Evolutionary conservation across 2,329 filamentous ascomycete species (phyloP).

Genomic region (Aureobasidium sp.): DNA sequence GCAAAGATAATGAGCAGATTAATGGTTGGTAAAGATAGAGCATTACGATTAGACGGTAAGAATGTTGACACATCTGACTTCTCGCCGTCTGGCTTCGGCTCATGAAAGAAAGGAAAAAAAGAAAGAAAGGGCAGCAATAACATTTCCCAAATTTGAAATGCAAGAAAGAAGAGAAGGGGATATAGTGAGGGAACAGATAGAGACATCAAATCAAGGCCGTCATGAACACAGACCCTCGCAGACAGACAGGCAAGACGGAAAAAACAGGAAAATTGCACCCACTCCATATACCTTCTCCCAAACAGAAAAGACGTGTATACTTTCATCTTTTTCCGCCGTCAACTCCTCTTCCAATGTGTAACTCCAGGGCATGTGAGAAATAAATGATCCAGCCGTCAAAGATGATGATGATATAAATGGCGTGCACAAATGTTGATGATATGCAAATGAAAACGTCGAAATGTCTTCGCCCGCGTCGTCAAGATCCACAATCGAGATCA

Average conservation of each 20-base stretch:
- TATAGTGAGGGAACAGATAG: background rate
- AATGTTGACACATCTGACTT: slow-evolving; percentile 3
- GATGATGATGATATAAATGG: background rate
- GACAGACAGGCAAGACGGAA: background rate
- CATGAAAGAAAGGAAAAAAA: background rate
- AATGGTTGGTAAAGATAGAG: background rate
- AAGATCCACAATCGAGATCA: background rate
- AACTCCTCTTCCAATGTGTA: background rate
- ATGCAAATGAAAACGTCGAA: background rate
- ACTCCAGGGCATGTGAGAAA: background rate
- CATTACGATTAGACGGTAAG: slow-evolving; percentile 11
- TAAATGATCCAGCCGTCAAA: background rate
- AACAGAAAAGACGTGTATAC: background rate
- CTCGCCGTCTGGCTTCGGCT: slow-evolving; percentile 8
- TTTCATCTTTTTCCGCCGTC: background rate
- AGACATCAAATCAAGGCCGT: background rate
- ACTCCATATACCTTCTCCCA: background rate
- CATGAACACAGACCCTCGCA: background rate
- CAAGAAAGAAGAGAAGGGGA: slow-evolving; percentile 5
- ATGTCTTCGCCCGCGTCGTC: background rate
- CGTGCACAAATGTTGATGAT: slow-evolving; percentile 3
- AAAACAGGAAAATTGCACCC: background rate
- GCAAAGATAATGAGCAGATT: background rate
- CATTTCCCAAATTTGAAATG: background rate
- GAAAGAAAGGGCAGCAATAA: background rate